A percentile compares a stretch with the other conserved stretches of the same genome.
Evolutionary conservation across 108 stramenopile genomes (phyloP).

Genomic region (Skeletonema costatum): DNA sequence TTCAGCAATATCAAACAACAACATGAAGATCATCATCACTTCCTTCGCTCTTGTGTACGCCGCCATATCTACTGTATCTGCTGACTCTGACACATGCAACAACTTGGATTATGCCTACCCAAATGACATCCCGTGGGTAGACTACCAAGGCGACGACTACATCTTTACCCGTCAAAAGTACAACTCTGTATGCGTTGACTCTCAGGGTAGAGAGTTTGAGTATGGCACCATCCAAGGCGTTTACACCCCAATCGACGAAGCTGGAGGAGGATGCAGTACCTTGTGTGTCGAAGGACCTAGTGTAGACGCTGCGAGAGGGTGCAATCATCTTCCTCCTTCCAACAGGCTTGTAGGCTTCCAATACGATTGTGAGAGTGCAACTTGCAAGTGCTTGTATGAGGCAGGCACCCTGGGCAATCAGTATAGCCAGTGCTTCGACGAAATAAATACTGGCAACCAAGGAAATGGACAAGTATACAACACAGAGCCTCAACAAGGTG

Average conservation of each 20-base stretch:
- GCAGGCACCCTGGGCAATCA: neutral
- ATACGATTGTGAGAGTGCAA: neutral
- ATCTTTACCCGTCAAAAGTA: conserved; percentile 7
- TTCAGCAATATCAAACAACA: conserved; percentile 7
- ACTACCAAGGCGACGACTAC: neutral
- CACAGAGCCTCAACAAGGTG: neutral
- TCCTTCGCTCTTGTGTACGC: conserved; percentile 46
- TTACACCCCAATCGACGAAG: neutral
- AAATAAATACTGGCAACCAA: neutral
- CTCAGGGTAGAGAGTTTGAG: neutral
- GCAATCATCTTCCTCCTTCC: neutral
- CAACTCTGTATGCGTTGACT: neutral
- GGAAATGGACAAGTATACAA: neutral
- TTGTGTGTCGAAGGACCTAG: neutral
- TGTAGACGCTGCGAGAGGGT: neutral
- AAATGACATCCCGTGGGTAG: conserved; percentile 4
- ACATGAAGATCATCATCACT: conserved; percentile 50
- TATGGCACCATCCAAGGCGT: neutral
- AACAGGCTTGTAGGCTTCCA: conserved; percentile 5
- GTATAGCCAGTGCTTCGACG: neutral
- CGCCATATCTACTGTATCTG: conserved; percentile 11
- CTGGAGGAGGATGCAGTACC: neutral
- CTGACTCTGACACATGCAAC: neutral
- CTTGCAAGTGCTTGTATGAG: conserved; percentile 6
- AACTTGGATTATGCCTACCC: neutral